phyloP scores from a whole-genome alignment of 2,329 filamentous ascomycete species.

The Penicillium sp. region DNA sequence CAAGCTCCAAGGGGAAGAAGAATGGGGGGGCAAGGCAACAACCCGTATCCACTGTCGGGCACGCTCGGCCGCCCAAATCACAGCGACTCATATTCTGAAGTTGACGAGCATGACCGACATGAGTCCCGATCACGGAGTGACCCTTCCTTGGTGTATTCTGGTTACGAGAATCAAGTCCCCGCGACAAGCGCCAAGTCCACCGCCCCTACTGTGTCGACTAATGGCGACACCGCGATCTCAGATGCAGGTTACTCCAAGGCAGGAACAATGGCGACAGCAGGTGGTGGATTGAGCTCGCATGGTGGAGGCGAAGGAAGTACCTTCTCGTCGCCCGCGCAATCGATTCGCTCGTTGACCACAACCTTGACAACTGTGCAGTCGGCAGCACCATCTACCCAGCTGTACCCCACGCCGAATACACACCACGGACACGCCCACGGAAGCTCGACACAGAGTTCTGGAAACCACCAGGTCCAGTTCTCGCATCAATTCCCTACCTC shows the following conservation, averaged over 20 bases:
- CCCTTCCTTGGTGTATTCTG: conserved; percentile 64
- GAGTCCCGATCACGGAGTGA: conserved; percentile 61
- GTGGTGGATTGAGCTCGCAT: conserved; percentile 65
- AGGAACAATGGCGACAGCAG: conserved; percentile 69
- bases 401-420: conserved; percentile 41
- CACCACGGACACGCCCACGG: conserved; percentile 39
- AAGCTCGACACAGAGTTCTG: conserved; percentile 43
- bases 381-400: conserved; percentile 56
- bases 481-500: conserved; percentile 62
- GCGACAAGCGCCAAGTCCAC: conserved; percentile 71
- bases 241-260: conserved; percentile 77
- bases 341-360: conserved; percentile 67
- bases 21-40: conserved; percentile 70
- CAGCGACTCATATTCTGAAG: conserved; percentile 55
- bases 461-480: conserved; percentile 55
- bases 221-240: conserved; percentile 74
- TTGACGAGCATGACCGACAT: conserved; percentile 54
- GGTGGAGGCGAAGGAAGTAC: conserved; percentile 70
- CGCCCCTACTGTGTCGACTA: conserved; percentile 81
- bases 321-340: conserved; percentile 67
- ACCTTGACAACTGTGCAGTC: conserved; percentile 70
- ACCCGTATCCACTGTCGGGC: conserved; percentile 87
- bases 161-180: conserved; percentile 62
- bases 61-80: conserved; percentile 53
- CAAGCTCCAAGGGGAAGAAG: conserved; percentile 58